Evolutionary conservation across 768 basidiomycete species (phyloP).

Genomic region (Psilocybe tampanensis): DNA sequence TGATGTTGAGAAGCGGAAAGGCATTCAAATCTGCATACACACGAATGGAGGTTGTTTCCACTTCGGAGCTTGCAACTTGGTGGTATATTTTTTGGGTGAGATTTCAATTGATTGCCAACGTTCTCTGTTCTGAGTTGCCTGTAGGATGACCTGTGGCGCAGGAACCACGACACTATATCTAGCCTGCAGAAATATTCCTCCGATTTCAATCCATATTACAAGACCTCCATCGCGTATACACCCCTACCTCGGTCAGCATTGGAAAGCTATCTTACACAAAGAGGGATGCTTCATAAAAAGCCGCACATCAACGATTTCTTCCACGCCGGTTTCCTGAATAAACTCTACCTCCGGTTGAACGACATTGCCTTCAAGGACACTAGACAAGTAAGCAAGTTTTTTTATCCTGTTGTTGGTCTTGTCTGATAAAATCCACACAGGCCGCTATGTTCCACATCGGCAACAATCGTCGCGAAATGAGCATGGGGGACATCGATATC

Average conservation of each 20-base stretch:
- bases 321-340: slow-evolving; percentile 70
- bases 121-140: neutral
- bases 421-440: slow-evolving; percentile 31
- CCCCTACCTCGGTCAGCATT: slow-evolving; percentile 67
- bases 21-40: slow-evolving; percentile 54
- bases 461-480: slow-evolving; percentile 47
- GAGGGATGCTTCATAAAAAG: slow-evolving; percentile 55
- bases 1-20: slow-evolving; percentile 47
- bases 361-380: slow-evolving; percentile 63
- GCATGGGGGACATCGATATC: slow-evolving; percentile 66
- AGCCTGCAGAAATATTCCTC: slow-evolving; percentile 47
- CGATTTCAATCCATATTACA: slow-evolving; percentile 75
- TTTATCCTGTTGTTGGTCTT: neutral
- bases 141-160: slow-evolving; percentile 77
- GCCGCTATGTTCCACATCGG: slow-evolving; percentile 68
- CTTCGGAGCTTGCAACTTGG: slow-evolving; percentile 57
- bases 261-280: slow-evolving; percentile 64
- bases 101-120: neutral
- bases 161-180: slow-evolving; percentile 62
- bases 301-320: slow-evolving; percentile 50
- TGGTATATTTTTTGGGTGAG: slow-evolving; percentile 83
- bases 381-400: slow-evolving; percentile 41
- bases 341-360: slow-evolving; percentile 71
- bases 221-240: slow-evolving; percentile 70
- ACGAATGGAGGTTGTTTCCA: slow-evolving; percentile 51